phyloP scores from a whole-genome alignment of 305 asterid species.

The Ajuga reptans region DNA sequence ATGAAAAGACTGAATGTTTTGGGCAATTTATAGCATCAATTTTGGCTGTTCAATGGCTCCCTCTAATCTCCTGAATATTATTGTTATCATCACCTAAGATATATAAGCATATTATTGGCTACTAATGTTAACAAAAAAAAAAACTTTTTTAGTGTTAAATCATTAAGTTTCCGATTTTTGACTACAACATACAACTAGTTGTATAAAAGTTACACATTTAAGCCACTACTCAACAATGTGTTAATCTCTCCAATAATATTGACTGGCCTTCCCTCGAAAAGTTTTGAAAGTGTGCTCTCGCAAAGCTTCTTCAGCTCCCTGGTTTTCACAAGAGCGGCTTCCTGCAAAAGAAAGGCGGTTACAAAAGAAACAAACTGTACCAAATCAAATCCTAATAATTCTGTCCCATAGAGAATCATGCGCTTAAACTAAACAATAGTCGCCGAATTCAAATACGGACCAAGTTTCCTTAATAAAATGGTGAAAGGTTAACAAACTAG shows the following conservation, averaged over 20 bases:
- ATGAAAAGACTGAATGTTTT: background rate
- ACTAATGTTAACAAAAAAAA: background rate
- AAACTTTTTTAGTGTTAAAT: background rate
- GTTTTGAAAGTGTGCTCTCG: constrained; percentile 62
- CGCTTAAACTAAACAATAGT: background rate
- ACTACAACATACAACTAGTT: constrained; percentile 3
- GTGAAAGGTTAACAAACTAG: background rate
- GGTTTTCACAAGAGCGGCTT: constrained; percentile 67
- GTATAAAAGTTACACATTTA: constrained; percentile 23
- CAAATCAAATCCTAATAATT: too few species aligned
- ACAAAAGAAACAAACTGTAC: too few species aligned
- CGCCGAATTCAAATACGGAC: background rate
- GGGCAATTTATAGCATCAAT: background rate
- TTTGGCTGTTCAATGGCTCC: background rate
- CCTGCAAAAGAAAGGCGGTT: constrained; percentile 40
- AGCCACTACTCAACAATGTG: constrained; percentile 53
- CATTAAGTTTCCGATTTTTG: background rate
- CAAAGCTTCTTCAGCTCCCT: constrained; percentile 83
- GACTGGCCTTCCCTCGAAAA: constrained; percentile 90
- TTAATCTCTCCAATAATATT: constrained; percentile 85
- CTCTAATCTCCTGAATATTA: background rate
- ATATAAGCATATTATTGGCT: background rate
- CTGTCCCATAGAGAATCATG: background rate
- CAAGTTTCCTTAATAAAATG: background rate
- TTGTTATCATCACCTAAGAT: background rate